Conservation (phyloP, 2,329 filamentous ascomycete genomes). For the Fusarium sp. region DNA sequence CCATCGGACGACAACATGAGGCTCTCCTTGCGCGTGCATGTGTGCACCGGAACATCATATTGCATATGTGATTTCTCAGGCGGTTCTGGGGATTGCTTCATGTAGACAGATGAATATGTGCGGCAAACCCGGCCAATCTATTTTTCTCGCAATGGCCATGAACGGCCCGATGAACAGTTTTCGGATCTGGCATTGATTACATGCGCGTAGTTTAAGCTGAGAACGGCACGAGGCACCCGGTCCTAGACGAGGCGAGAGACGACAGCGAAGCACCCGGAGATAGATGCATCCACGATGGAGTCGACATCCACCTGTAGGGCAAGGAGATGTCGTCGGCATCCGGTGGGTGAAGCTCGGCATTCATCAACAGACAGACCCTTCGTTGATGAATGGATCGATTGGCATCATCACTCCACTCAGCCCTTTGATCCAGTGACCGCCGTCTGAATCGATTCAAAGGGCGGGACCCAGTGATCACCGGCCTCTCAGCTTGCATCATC, state of each 20-base stretch:
- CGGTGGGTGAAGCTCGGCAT: constrained; percentile 17
- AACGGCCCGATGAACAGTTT: constrained; percentile 6
- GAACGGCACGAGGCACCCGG: constrained; percentile 12
- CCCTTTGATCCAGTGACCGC: background rate
- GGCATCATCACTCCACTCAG: constrained; percentile 25
- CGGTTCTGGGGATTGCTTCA: background rate
- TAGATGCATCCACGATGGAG: background rate
- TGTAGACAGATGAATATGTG: background rate
- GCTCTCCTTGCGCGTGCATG: background rate
- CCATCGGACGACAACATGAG: background rate
- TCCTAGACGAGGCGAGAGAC: constrained; percentile 6
- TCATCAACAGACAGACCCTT: background rate
- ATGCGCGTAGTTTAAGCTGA: background rate
- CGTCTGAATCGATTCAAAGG: too few relatives aligned
- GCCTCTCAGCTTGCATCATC: constrained; percentile 13
- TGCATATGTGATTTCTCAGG: background rate
- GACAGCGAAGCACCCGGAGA: too few relatives aligned
- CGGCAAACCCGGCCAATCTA: background rate
- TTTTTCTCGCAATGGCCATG: too few relatives aligned
- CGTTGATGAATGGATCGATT: constrained; percentile 22
- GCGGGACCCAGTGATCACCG: constrained; percentile 30
- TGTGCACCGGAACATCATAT: background rate
- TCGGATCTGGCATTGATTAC: constrained; percentile 3
- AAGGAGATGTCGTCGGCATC: background rate
- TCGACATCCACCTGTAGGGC: background rate